These are phyloP conservation scores for Cystobasidium slooffiae DNA, from an alignment of 1,284 basidiomycete genomes.

Conservation along the genomic window DNA sequence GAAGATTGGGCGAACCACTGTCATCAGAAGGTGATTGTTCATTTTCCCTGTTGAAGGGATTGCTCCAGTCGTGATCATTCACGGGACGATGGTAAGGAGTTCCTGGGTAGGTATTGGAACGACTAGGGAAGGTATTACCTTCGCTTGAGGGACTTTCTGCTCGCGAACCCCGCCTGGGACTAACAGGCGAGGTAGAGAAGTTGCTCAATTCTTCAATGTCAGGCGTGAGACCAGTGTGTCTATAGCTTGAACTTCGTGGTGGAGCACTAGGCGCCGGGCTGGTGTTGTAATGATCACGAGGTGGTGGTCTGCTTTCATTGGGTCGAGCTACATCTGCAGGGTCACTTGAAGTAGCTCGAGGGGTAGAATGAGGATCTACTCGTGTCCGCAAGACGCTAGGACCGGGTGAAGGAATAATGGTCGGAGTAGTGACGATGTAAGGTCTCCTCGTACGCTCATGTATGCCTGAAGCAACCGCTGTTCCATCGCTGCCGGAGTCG, in stretches of 20 bases:
- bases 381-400: background rate
- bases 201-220: constrained; percentile 11
- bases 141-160: background rate
- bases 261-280: too few relatives aligned
- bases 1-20: too few relatives aligned
- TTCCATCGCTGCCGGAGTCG: background rate
- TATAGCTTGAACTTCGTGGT: too few relatives aligned
- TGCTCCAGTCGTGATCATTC: too few relatives aligned
- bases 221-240: background rate
- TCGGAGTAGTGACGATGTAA: background rate
- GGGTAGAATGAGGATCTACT: too few relatives aligned
- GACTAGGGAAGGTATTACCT: background rate
- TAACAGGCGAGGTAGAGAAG: background rate
- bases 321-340: background rate
- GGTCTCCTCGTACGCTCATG: background rate
- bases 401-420: background rate
- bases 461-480: too few relatives aligned
- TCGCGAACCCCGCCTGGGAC: too few relatives aligned
- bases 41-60: too few relatives aligned
- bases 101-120: background rate
- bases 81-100: background rate
- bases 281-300: too few relatives aligned
- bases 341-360: too few relatives aligned
- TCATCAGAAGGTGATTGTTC: too few relatives aligned
- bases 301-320: background rate